phyloP scores from a whole-genome alignment of 2,329 filamentous ascomycete species.

The Fusarium sp. region DNA sequence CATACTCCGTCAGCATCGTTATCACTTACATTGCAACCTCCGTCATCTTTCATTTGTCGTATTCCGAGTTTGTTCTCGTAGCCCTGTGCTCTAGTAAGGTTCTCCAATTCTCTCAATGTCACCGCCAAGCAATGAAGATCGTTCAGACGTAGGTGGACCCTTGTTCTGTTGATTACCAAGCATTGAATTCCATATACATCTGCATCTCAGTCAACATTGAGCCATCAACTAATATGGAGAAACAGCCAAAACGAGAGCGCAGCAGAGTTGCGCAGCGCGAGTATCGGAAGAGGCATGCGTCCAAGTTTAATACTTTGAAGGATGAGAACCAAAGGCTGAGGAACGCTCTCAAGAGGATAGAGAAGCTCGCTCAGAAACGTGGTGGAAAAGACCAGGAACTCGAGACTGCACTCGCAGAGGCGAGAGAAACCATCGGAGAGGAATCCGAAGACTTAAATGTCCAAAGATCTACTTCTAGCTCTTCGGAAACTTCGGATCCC shows the following conservation, averaged over 20 bases:
- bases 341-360: slow-evolving; percentile 37
- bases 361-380: slow-evolving; percentile 23
- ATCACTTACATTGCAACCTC: slow-evolving; percentile 9
- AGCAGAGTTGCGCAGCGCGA: slow-evolving; percentile 44
- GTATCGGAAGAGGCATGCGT: slow-evolving; percentile 44
- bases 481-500: background rate
- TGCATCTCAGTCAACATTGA: background rate
- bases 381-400: slow-evolving; percentile 26
- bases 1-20: slow-evolving; percentile 17
- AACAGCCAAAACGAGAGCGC: slow-evolving; percentile 43
- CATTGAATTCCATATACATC: background rate
- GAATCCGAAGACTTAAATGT: background rate
- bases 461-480: slow-evolving; percentile 1
- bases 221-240: background rate
- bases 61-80: background rate
- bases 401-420: slow-evolving; percentile 28
- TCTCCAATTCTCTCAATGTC: slow-evolving; percentile 18
- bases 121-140: slow-evolving; percentile 24
- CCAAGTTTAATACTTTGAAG: slow-evolving; percentile 41
- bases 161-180: slow-evolving; percentile 25
- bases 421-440: slow-evolving; percentile 17
- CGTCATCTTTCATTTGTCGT: background rate
- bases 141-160: slow-evolving; percentile 30
- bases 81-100: background rate
- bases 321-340: slow-evolving; percentile 42